Evolutionary conservation across 495 filamentous ascomycete species (phyloP).

Genomic region (Corynascus novoguineensis): DNA sequence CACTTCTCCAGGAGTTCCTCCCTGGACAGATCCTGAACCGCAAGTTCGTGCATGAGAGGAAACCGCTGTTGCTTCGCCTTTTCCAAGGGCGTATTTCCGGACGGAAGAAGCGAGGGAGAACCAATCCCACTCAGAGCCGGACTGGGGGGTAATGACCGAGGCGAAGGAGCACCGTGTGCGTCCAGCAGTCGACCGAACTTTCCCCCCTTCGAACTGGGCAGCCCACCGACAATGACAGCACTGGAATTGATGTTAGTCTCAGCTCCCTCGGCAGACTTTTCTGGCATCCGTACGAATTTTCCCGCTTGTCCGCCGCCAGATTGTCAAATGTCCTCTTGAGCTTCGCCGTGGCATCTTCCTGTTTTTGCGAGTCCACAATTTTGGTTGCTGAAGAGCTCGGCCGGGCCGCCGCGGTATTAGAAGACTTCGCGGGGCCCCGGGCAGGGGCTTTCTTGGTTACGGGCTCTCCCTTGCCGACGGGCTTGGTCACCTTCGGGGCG

Average conservation of each 20-base stretch:
- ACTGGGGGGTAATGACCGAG: conserved; percentile 59
- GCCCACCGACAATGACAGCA: conserved; percentile 29
- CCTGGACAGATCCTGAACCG: conserved; percentile 53
- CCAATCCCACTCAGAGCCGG: conserved; percentile 52
- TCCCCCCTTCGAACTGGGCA: conserved; percentile 27
- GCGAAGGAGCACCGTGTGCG: conserved; percentile 41
- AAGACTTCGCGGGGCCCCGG: conserved; percentile 9
- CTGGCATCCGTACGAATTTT: conserved; percentile 52
- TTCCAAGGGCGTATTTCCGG: conserved; percentile 49
- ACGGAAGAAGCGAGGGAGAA: conserved; percentile 48
- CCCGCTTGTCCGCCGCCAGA: conserved; percentile 38
- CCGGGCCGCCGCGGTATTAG: neutral
- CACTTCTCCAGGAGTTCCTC: conserved; percentile 52
- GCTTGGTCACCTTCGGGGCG: conserved; percentile 26
- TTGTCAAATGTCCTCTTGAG: conserved; percentile 37
- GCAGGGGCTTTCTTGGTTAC: neutral
- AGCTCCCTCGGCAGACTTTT: conserved; percentile 27
- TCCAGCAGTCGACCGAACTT: conserved; percentile 32
- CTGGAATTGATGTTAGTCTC: conserved; percentile 28
- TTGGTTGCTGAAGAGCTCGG: conserved; percentile 8
- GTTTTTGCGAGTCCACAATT: conserved; percentile 1
- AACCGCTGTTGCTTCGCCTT: conserved; percentile 49
- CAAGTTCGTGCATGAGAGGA: conserved; percentile 71
- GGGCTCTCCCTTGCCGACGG: neutral
- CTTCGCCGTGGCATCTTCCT: conserved; percentile 33